Base-by-base conservation (phyloP, 1,139 yeast species). In the Candida freyschussii region DNA sequence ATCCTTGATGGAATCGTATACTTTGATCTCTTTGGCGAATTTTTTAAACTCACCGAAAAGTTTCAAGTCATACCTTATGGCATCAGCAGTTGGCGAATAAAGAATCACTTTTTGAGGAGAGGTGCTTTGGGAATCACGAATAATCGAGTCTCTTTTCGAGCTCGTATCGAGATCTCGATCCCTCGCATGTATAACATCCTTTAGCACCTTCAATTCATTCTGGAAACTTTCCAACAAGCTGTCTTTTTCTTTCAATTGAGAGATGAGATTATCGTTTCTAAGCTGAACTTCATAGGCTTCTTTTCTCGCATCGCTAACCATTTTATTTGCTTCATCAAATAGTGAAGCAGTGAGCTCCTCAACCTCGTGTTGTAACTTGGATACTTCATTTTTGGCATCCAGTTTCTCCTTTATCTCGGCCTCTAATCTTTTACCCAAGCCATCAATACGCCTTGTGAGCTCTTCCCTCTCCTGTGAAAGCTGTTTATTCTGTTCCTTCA, bases 281-380 rank as follows among this genome's bases (percentile, higher is more conserved):
- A 67, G 56, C 43, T 74, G 74, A 41, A 65, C 64, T 33, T 67
- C 72, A 47, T 72, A 66, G 10, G 76, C 67, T 45, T 75, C 81
- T 44, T 71, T 62, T 37, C 79, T 72, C 1, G 91, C 93, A 44
- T 73, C 72, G 39, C 76, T 73, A 11, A 84, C 95, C 83, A 81
- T 82, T 30, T 69, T 68, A 52, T 83, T 83, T 14, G 95, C 95
- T 52, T 83, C 91, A 47, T 75, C 79, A 54, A 84, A 84, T 26
- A 84, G 59, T 2, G 86, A 75, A 3, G 78, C 85, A 1, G 86
- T 73, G 34, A 85, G 62, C 27, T 84, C 94, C 53, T 82, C 91
- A 18, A 84, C 81, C 53, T 85, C 95, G 13, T 67, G 72, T 38
- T 77, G 70, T 29, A 85, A 57, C 41, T 72, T 69, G 30, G 66